Base-by-base conservation (phyloP, 2,329 filamentous ascomycete species). In the Trichothecium roseum region DNA sequence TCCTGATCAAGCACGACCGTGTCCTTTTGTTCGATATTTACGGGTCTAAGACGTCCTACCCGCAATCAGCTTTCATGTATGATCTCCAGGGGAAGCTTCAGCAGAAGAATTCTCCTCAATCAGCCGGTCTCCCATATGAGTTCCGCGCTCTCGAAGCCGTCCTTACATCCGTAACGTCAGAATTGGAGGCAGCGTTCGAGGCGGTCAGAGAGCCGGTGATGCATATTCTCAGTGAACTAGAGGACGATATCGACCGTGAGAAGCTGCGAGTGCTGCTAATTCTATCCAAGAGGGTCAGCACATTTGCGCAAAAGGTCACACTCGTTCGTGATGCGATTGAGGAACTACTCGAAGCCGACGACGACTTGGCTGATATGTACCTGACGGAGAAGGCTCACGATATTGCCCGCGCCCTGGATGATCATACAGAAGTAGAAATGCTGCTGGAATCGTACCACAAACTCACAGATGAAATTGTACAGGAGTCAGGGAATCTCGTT, bases 341-440 rank as follows among this genome's bases (percentile, higher is more conserved):
- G 43, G 91, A 98, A 55, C 64, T 98, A 16, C 72, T 98, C 26
- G 91, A 98, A 60, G 91, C 88, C 5, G 91, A 98, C 53, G 91
- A 98, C 55, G 91, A 98, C 54, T 64, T 98, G 24, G 81, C 87
- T 13, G 75, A 81, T 45, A 96, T 98, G 91, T 98, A 98, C 53
- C 64, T 98, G 42, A 88, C 85, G 1, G 91, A 96, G 58, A 89
- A 94, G 54, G 72, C 75, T 3, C 74, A 78, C 36, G 84, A 88
- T 41, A 68, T 81, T 14, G 65, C 73, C 30, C 72, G 88, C 36
- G 76, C 78, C 36, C 80, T 87, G 41, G 78, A 94, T 45, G 87
- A 95, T 49, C 89, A 96, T 51, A 91, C 89, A 18, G 91, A 98
- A 59, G 84, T 98, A 5, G 91, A 98, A 62, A 87, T 98, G 78